These are phyloP conservation scores for Rhodotorula sp. DNA, from an alignment of 1,284 basidiomycete genomes.

Conservation along the genomic window DNA sequence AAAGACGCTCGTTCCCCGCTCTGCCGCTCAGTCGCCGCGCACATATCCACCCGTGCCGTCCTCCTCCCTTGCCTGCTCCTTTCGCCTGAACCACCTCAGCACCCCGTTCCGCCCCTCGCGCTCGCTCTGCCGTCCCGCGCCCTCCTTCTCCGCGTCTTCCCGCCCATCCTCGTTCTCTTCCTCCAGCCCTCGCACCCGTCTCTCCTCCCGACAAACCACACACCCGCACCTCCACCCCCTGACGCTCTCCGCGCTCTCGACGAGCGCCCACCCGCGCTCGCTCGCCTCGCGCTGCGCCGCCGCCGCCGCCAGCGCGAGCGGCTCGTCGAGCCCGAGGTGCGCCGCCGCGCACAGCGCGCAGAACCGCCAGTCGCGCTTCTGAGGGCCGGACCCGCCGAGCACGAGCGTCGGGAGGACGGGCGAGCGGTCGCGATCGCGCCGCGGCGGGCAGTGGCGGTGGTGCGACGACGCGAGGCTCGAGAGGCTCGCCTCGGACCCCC, in stretches of 20 bases:
- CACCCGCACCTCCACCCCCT: slow-evolving; percentile 6
- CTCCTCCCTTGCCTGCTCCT: neutral
- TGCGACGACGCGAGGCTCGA: neutral
- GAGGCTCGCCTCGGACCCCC: slow-evolving; percentile 1
- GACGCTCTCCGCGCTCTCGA: neutral
- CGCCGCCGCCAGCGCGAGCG: neutral
- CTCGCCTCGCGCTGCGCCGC: neutral
- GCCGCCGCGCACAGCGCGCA: slow-evolving; percentile 22
- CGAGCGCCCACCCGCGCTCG: neutral
- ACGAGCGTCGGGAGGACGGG: slow-evolving; percentile 20
- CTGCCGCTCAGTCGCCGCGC: too few relatives aligned
- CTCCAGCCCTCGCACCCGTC: slow-evolving; percentile 5
- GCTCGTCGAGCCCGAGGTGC: slow-evolving; percentile 14
- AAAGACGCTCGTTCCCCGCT: too few relatives aligned
- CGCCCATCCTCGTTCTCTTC: neutral
- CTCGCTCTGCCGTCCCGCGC: neutral
- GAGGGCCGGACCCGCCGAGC: slow-evolving; percentile 9
- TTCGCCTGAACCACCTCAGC: slow-evolving; percentile 18
- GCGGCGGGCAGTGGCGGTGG: neutral
- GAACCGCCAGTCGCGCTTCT: slow-evolving; percentile 9
- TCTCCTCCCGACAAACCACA: slow-evolving; percentile 17
- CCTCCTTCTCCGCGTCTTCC: neutral
- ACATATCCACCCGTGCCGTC: neutral
- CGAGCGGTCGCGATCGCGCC: neutral
- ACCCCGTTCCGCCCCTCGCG: neutral